Conservation (phyloP, 2,329 filamentous ascomycete species). For the Pseudopyricularia javanii region DNA sequence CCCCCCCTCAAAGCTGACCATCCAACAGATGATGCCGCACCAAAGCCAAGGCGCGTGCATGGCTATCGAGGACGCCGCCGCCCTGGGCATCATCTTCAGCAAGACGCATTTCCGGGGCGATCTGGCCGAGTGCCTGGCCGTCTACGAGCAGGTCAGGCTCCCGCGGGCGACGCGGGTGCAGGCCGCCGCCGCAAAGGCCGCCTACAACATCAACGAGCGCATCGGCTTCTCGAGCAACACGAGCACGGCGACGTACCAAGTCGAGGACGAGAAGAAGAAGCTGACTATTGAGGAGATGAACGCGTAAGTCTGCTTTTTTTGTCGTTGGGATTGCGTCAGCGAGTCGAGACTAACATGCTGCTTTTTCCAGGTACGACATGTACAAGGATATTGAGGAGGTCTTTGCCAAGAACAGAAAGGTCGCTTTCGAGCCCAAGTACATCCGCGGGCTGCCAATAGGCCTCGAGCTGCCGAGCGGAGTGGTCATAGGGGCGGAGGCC, state of each 20-base stretch:
- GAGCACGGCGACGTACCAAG: conserved; percentile 42
- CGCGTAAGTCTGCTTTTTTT: conserved; percentile 25
- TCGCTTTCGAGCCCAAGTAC: background rate
- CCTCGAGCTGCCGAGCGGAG: background rate
- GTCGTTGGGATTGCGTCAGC: background rate
- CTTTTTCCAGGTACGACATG: conserved; percentile 39
- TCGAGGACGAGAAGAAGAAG: conserved; percentile 47
- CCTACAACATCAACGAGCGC: conserved; percentile 49
- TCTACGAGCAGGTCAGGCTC: conserved; percentile 40
- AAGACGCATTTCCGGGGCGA: conserved; percentile 31
- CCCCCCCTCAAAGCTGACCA: too few species aligned
- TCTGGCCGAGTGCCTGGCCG: conserved; percentile 29
- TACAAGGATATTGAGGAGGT: conserved; percentile 39
- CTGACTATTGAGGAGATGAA: conserved; percentile 62
- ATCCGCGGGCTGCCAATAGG: background rate
- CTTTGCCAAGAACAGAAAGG: background rate
- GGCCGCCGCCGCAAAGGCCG: conserved; percentile 41
- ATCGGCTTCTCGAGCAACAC: conserved; percentile 55
- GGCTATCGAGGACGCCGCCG: conserved; percentile 55
- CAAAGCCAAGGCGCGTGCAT: conserved; percentile 59
- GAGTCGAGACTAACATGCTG: background rate
- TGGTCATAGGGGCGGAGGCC: background rate
- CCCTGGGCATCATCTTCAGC: conserved; percentile 49
- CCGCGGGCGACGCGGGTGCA: conserved; percentile 45
- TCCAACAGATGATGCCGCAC: conserved; percentile 22